Evolutionary conservation across 164 flowering plant species (phyloP).

Genomic region (Stephania japonica): DNA sequence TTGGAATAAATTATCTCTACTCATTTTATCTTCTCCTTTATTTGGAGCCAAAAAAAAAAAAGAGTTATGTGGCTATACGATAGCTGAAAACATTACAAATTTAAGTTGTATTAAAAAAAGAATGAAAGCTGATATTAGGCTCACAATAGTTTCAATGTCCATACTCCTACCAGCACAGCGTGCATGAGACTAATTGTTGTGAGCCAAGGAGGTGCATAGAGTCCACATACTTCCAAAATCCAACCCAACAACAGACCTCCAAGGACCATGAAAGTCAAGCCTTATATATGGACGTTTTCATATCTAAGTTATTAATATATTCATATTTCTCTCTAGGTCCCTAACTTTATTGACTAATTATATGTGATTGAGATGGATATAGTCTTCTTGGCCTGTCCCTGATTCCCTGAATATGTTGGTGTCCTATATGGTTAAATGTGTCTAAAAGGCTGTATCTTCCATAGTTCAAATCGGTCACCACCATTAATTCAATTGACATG

Average conservation of each 20-base stretch:
- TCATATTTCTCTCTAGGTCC: background rate
- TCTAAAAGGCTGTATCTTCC: background rate
- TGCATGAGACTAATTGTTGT: no score
- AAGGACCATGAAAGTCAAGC: background rate
- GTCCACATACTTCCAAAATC: background rate
- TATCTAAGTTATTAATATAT: background rate
- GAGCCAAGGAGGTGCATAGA: background rate
- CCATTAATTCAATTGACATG: background rate
- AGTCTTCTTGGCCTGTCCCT: background rate
- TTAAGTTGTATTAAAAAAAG: no score
- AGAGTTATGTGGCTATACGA: no score
- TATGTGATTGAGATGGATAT: background rate
- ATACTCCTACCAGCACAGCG: background rate
- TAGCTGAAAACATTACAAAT: no score
- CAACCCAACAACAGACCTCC: background rate
- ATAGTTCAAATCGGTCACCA: background rate
- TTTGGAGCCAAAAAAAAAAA: no score
- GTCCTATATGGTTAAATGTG: background rate
- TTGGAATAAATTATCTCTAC: no score
- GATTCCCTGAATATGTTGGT: background rate
- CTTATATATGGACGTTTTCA: background rate
- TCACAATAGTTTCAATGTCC: no score
- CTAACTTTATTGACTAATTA: background rate
- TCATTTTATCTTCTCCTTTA: no score
- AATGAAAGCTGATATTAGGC: no score